Evolutionary conservation across 2,329 filamentous ascomycete genomes (phyloP), one percentile per base, ranked within the genome.

Genomic region (Apiospora sp.): DNA sequence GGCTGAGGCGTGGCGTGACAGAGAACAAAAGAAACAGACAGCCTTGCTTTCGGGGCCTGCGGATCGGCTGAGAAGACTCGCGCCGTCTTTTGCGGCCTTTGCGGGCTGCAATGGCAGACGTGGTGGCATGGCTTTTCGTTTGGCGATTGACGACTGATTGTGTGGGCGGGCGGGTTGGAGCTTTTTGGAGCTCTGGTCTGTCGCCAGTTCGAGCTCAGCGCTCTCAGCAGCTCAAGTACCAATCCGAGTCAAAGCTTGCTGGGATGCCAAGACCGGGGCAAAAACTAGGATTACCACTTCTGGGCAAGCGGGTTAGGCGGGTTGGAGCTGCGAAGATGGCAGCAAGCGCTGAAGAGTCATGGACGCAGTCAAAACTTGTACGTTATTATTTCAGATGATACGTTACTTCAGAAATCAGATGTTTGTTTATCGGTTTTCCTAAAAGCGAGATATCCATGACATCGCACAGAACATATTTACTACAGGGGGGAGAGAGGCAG

Each of bases 11-110:
- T 54, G 49, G 7, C n/a, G 64, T 67, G 74, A 74, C 19, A 81
- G 69, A 0, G 79, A 81, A 74, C 79, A 81, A 71, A 81, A 81
- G 75, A 80, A 77, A 74, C 80, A 81, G 16, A 79, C 71, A 0
- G 79, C 75, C 16, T 71, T 73, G 68, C 34, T 41, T 10, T 64
- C 58, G 8, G 16, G 34, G 58, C 19, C 58, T n/a, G 30, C 30
- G 19, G 58, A 64, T 12, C 58, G 58, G 19, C 30, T 37, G 19
- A 64, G 58, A 19, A 64, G 58, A 37, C 8, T 41, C 8, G 58
- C 58, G 58, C 58, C 58, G 3, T 64, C 58, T 64, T 41, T 64
- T 64, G 58, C 58, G 71, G 73, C 75, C 74, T 78, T 73, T 72
- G 79, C 64, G 44, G 77, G 75, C 75, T 77, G 78, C 72, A 81